Evolutionary conservation across 179 eudicot genomes (phyloP).

Genomic region (Beta corolliflora): DNA sequence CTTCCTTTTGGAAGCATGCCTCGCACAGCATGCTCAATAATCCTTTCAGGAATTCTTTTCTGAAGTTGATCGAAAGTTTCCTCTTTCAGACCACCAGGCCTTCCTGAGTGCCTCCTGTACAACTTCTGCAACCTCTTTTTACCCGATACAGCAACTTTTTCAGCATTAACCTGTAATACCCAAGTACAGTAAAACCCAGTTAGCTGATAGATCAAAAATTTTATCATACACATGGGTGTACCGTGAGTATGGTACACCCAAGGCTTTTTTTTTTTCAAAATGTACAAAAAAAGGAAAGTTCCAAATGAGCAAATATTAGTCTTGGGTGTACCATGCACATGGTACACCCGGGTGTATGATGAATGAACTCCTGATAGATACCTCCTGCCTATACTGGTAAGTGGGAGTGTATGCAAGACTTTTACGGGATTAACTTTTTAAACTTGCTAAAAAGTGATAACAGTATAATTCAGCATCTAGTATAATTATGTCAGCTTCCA

Average conservation of each 20-base stretch:
- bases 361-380: background rate
- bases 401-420: background rate
- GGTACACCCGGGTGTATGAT: too few species aligned
- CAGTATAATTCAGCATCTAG: background rate
- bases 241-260: too few species aligned
- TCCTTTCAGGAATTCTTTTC: conserved; percentile 93
- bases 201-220: background rate
- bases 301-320: too few species aligned
- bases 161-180: conserved; percentile 74
- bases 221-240: too few species aligned
- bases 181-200: conserved; percentile 4
- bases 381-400: background rate
- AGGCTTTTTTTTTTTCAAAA: too few species aligned
- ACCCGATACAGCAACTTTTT: conserved; percentile 90
- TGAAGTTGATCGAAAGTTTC: conserved; percentile 98
- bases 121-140: conserved; percentile 86
- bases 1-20: conserved; percentile 99
- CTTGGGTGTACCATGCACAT: too few species aligned
- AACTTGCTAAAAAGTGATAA: background rate
- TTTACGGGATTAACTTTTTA: background rate
- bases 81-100: conserved; percentile 97
- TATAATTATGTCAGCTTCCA: background rate
- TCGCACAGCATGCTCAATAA: conserved; percentile 93
- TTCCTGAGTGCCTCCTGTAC: conserved; percentile 94
- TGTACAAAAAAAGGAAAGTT: too few species aligned